Evolutionary conservation across 495 filamentous ascomycete genomes (phyloP), one percentile per base, ranked within the genome.

Genomic region (Monascus purpureus): DNA sequence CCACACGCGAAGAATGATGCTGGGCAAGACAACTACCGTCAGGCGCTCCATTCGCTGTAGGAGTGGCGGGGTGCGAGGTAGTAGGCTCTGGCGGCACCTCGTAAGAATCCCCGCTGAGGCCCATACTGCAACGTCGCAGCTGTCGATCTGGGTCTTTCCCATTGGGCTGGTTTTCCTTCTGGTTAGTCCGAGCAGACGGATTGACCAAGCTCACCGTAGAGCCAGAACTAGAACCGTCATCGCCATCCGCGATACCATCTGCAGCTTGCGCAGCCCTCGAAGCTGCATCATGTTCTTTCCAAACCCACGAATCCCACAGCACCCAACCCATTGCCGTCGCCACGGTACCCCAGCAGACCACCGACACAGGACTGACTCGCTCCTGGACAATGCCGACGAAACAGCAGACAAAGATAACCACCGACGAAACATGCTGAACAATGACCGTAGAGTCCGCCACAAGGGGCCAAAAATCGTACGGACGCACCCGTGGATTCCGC

Each of bases 391-490:
- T 97, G 14, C 77, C 85, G 12, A 83, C 74, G 45, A 97, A 97
- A 54, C 82, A 92, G 39, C 86, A 90, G 33, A 92, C 70, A 39
- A 97, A 97, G 29, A 97, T 88, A 32, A 75, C 76, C 34, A 96
- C 88, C 5, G 83, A 87, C 49, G 82, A 90, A 2, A 96, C 78
- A 56, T 97, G 90, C 47, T 97, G 90, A 8, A 95, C 80, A 40
- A 97, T 94, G 31, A 95, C 85, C 4, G 90, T 97, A 8, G 82
- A 87, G 47, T 95, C 90, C 36, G 85, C 80, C 23, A 96, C 82
- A 4, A 97, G 67, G 2, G 86, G 83, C 86, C 92, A 97, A 61
- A 97, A 97, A 49, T 96, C 85, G 49, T 97, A 97, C 0, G 90
- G 87, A 26, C 86, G 78, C 25, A 96, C 75, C 12, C 86, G 77